phyloP scores from a whole-genome alignment of 2,329 filamentous ascomycete genomes.

The Fusarium agapanthi region DNA sequence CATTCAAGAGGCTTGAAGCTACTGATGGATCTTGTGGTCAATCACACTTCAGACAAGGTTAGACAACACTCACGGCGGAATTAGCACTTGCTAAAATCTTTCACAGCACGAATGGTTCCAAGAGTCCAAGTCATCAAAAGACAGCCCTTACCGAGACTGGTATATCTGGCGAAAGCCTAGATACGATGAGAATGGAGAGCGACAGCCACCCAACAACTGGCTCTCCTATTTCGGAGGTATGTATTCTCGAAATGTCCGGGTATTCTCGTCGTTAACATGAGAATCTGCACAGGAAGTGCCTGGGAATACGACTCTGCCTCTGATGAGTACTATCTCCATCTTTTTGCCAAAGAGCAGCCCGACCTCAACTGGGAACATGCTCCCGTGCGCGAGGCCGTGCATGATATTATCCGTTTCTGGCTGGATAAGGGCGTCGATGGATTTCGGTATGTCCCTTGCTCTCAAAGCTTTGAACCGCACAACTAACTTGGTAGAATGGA shows the following conservation, averaged over 20 bases:
- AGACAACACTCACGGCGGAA: no score
- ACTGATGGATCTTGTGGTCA: conserved; percentile 79
- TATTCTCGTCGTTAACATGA: conserved; percentile 50
- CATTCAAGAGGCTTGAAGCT: conserved; percentile 72
- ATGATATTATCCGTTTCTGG: conserved; percentile 73
- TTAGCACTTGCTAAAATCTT: background rate
- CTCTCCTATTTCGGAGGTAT: conserved; percentile 61
- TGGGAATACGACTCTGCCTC: conserved; percentile 51
- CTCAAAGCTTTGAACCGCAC: fast-evolving
- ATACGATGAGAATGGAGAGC: conserved; percentile 60
- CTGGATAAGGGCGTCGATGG: conserved; percentile 73
- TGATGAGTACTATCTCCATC: conserved; percentile 74
- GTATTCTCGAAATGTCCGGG: conserved; percentile 47
- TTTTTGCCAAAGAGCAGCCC: conserved; percentile 76
- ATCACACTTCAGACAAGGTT: conserved; percentile 69
- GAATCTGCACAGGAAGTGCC: conserved; percentile 47
- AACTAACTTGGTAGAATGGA: conserved; percentile 56
- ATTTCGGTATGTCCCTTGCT: conserved; percentile 54
- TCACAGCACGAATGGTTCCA: conserved; percentile 60
- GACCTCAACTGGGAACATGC: conserved; percentile 82
- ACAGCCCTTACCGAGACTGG: conserved; percentile 70
- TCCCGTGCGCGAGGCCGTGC: conserved; percentile 70
- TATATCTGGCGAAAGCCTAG: conserved; percentile 62
- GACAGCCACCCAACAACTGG: conserved; percentile 77
- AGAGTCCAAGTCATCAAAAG: conserved; percentile 65